These are phyloP conservation scores for Piper betle DNA, from an alignment of 164 flowering plant genomes.

Conservation along the genomic window DNA sequence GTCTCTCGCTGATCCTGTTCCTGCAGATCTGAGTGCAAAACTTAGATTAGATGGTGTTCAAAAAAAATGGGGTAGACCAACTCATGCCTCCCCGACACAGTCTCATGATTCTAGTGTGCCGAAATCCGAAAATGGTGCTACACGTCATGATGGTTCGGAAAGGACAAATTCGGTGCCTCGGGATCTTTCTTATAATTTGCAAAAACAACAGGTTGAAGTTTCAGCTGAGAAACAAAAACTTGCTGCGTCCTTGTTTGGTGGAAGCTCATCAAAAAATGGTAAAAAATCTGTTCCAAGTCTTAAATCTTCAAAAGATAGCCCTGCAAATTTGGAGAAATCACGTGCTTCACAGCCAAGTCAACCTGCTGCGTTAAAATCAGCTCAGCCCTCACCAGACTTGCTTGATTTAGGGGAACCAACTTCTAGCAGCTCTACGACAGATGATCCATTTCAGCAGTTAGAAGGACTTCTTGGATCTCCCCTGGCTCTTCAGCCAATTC, in stretches of 20 bases:
- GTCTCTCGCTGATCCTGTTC: conserved; percentile 26
- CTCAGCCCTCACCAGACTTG: conserved; percentile 64
- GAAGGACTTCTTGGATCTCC: conserved; percentile 52
- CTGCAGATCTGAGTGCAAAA: conserved; percentile 35
- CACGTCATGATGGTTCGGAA: conserved; percentile 24
- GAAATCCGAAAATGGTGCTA: conserved; percentile 38
- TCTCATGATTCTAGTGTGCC: conserved; percentile 30
- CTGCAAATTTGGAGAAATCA: conserved; percentile 22
- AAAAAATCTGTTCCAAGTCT: conserved; percentile 41
- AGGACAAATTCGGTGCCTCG: conserved; percentile 24
- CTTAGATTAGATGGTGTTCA: conserved; percentile 93
- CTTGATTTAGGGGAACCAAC: conserved; percentile 74
- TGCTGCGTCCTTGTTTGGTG: conserved; percentile 96
- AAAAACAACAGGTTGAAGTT: conserved; percentile 44
- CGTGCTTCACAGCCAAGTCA: conserved; percentile 12
- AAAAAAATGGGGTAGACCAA: conserved; percentile 89
- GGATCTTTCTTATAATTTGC: conserved; percentile 37
- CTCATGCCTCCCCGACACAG: conserved; percentile 42
- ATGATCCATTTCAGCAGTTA: conserved; percentile 76
- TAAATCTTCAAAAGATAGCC: conserved; percentile 29
- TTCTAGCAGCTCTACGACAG: conserved; percentile 16
- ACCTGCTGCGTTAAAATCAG: conserved; percentile 16
- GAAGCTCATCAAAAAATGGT: conserved; percentile 41
- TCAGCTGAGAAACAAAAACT: conserved; percentile 80
- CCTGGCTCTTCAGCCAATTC: conserved; percentile 14